Base-by-base conservation (phyloP, 2,329 filamentous ascomycete species). In the Cercospora beticola region DNA sequence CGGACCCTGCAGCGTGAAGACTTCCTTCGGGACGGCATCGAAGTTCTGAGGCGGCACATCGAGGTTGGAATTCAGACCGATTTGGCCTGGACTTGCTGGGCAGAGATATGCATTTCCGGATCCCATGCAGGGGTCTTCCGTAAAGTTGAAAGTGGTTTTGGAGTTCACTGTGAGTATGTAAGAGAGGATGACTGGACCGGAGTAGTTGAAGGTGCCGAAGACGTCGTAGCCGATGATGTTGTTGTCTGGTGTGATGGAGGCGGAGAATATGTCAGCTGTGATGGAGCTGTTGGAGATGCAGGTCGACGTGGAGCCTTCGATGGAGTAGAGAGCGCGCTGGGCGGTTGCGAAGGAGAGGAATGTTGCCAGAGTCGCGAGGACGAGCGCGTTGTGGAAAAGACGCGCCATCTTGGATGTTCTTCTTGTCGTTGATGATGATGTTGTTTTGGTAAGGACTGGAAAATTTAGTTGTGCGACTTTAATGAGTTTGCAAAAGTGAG, bases 211-310 rank as follows among this genome's bases (percentile, higher is more conserved):
- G 30, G 92, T 89, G 71, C 92, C 92, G 68, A 90, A 87, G 74
- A 97, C 88, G 76, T 92, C 86, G 79, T 96, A 87, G 64, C 84
- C 83, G 61, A 94, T 84, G 28, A 89, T 89, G 74, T 86, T 85
- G 81, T 96, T 96, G 78, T 86, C 83, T 36, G 92, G 91, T 1
- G 89, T 92, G 80, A 92, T 92, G 71, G 88, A 83, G 79, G 97
- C 91, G 74, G 94, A 90, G 87, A 97, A 97, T 66, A 94, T 85
- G 74, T 90, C 93, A 74, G 94, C 93, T 4, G 91, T 91, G 80
- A 97, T 94, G 76, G 89, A 89, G 21, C 92, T 94, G 80, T 94
- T 90, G 68, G 88, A 84, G 84, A 93, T 91, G 82, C 94, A 97
- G 54, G 90, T 86, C 79, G 91, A 92, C 74, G 97, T 86, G 21